Evolutionary conservation across 2,329 filamentous ascomycete genomes (phyloP), one percentile per base, ranked within the genome.

Genomic region (Phyllosticta ampelicida): DNA sequence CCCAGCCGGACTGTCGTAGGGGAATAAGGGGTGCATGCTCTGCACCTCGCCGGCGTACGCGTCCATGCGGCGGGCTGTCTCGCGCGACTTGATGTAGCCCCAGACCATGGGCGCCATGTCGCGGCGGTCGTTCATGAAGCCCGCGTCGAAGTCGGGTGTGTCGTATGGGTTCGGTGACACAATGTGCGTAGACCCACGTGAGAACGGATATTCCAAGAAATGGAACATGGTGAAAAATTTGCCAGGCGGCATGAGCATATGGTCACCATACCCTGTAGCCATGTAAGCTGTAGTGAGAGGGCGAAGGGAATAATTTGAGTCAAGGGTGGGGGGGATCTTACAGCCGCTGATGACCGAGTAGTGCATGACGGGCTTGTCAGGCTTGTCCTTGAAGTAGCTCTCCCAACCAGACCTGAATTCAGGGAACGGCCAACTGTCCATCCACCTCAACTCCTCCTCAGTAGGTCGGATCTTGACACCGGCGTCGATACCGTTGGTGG

Each of bases 191-290:
- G 73, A 83, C 9, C 87, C 86, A 64, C 86, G 83, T 16, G 84
- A 87, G 80, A 89, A 89, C 0, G 86, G 86, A 65, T 88, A 89
- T 74, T 88, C 84, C 48, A 89, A 71, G 80, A 89, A 90, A 70
- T 89, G 85, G 79, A 89, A 89, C 86, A 90, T 90, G 67, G 83
- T 86, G 75, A 90, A 89, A 78, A 89, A 90, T 62, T 90, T 89
- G 63, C 86, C 86, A 0, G 85, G 81, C 0, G 86, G 86, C 80
- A 87, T 85, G 54, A 74, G 69, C 72, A 80, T 79, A 65, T 80
- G 75, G 68, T 77, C 71, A 56, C 75, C 75, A 60, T 76, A 77
- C 73, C 72, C 49, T 21, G 49, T 26, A 9, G 9, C 10, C 19
- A 5, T 51, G 49, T 51, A 21, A 20, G 19, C 18, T 11, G 18